Base-by-base conservation (phyloP, 2,329 filamentous ascomycete species). In the Cytospora piceae region DNA sequence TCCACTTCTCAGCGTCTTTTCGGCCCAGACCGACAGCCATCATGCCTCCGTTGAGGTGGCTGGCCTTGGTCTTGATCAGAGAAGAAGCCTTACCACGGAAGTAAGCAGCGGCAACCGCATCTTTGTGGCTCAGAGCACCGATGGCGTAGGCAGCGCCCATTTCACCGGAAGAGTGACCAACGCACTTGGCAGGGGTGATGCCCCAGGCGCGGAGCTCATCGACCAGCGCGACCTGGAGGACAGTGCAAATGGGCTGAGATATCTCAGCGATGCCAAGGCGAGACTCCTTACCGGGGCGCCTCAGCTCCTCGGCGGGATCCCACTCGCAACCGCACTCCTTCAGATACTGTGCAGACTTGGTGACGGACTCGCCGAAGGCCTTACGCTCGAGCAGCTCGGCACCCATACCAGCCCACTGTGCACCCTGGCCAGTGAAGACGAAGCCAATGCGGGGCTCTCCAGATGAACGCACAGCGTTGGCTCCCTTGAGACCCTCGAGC, bases 401-500 rank as follows among this genome's bases (percentile, higher is more conserved):
- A n/a, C 57, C 65, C 65, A 67, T 64, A 20, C 55, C 37, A 3
- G 57, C 29, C 52, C 62, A 64, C 29, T 67, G 65, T 2, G 61
- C 58, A 17, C 65, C 65, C 53, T 67, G 65, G 42, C 65, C 65
- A 15, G 65, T 67, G 58, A 67, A 67, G 14, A 64, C 61, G 37
- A 64, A 64, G 29, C 56, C 56, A 20, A 58, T 49, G 27, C 20
- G 55, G n/a, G 53, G 29, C 66, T 57, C 61, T 3, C 34, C 31
- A 15, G 39, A 54, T 2, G 49, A 64, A 32, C 56, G 57, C 8
- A 60, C 62, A 20, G 62, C 57, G 27, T 55, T 60, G 57, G 62
- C 57, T 12, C 56, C 62, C 56, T 64, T 60, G 62, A 60, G 56
- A n/a, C 46, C 58, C 46, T 58, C 58, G 37, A 83, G 76, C 9